These are phyloP conservation scores for Globisporangium splendens DNA, from an alignment of 352 stramenopile species.

Conservation along the genomic window DNA sequence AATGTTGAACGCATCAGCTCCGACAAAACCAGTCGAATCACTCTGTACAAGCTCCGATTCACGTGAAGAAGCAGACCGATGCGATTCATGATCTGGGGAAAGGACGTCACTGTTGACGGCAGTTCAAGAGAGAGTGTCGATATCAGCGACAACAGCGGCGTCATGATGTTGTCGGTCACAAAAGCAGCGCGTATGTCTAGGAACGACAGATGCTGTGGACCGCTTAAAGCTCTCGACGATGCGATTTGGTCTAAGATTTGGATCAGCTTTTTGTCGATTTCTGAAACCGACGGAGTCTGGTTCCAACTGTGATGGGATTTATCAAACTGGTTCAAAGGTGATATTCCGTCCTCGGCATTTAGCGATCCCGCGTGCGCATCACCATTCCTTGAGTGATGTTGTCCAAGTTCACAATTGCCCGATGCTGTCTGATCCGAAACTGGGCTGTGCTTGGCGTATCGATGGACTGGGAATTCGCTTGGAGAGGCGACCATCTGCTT, in stretches of 20 bases:
- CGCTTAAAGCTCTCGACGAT: conserved; percentile 14
- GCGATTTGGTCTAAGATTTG: conserved; percentile 23
- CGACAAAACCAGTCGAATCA: conserved; percentile 32
- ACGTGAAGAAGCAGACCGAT: conserved; percentile 37
- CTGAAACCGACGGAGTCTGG: not conserved
- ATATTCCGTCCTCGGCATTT: not conserved
- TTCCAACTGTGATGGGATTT: conserved; percentile 4
- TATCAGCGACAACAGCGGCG: not conserved
- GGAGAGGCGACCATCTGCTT: conserved; percentile 38
- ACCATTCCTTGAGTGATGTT: not conserved
- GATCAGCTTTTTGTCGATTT: conserved; percentile 26
- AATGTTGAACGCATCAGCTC: conserved; percentile 8
- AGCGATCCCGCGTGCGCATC: not conserved
- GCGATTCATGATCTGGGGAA: conserved; percentile 19
- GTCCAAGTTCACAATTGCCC: not conserved
- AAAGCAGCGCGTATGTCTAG: conserved; percentile 26
- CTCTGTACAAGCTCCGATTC: conserved; percentile 39
- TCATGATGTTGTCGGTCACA: conserved; percentile 16
- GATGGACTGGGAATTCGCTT: conserved; percentile 47
- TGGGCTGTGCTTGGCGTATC: conserved; percentile 10
- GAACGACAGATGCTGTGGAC: conserved; percentile 23
- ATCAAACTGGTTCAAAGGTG: not conserved
- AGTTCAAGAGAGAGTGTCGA: not conserved
- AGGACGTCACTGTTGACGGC: not conserved
- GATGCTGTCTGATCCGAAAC: not conserved